Evolutionary conservation across 2,329 filamentous ascomycete species (phyloP).

Genomic region (Hymenoscyphus occultus): DNA sequence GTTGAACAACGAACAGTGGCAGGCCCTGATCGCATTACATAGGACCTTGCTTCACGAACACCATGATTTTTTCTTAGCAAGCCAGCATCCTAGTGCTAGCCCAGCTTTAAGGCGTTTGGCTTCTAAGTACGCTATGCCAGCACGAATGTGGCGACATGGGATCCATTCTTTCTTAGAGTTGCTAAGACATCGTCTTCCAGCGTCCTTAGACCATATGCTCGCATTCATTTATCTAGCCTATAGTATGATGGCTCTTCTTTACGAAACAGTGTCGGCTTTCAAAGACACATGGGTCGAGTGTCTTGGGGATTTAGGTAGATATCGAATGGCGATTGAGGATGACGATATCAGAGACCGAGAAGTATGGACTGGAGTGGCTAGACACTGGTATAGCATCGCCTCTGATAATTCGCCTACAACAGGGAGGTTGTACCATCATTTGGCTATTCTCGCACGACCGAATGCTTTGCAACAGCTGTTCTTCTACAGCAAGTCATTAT

Average conservation of each 20-base stretch:
- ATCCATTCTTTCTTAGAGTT: constrained; percentile 84
- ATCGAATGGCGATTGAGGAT: constrained; percentile 87
- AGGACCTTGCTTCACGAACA: constrained; percentile 78
- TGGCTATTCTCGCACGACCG: constrained; percentile 73
- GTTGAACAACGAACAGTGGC: constrained; percentile 71
- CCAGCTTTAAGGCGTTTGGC: constrained; percentile 65
- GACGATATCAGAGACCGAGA: constrained; percentile 70
- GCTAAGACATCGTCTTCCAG: constrained; percentile 69
- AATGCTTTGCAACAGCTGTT: constrained; percentile 69
- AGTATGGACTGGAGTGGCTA: constrained; percentile 75
- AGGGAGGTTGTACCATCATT: constrained; percentile 81
- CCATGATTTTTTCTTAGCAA: constrained; percentile 82
- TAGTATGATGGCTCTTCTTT: constrained; percentile 81
- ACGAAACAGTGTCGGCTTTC: constrained; percentile 81
- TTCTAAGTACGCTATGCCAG: constrained; percentile 85
- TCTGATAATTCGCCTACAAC: constrained; percentile 72
- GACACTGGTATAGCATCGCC: constrained; percentile 67
- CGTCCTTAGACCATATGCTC: constrained; percentile 82
- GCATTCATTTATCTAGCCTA: constrained; percentile 88
- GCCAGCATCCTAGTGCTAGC: constrained; percentile 78
- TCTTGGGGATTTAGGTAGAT: constrained; percentile 79
- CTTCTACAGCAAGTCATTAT: constrained; percentile 69
- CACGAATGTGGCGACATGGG: constrained; percentile 88
- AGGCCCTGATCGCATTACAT: constrained; percentile 78
- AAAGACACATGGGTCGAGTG: constrained; percentile 87